Percentiles rank a stretch among this genome's conserved stretches.
Conservation (phyloP, 2,329 filamentous ascomycete species). For the Calonectria pteridis region DNA sequence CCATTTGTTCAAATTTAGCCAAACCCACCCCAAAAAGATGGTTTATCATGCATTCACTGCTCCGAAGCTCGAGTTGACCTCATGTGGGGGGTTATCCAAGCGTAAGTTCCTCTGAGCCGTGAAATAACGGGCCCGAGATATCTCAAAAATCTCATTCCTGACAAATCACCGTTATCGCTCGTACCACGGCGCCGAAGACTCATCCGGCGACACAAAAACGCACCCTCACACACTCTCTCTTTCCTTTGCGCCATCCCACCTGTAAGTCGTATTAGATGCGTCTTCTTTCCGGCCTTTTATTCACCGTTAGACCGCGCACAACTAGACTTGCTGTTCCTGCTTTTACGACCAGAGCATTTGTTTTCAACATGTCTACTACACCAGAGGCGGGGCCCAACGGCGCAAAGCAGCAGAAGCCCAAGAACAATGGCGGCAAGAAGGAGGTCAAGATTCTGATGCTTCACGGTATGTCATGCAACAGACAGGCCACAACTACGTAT, state of each 20-base stretch:
- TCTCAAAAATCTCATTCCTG: constrained; percentile 34
- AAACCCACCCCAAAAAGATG: background rate
- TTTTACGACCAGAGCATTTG: constrained; percentile 19
- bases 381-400: constrained; percentile 30
- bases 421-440: constrained; percentile 56
- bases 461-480: constrained; percentile 65
- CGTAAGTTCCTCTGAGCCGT: constrained; percentile 27
- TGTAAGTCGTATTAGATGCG: constrained; percentile 37
- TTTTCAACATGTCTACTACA: constrained; percentile 44
- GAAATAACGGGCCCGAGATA: constrained; percentile 32
- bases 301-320: constrained; percentile 31
- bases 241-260: constrained; percentile 8
- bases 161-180: constrained; percentile 44
- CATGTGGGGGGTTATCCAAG: constrained; percentile 35
- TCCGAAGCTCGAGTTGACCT: background rate
- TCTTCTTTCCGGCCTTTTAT: constrained; percentile 27
- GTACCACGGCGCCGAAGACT: constrained; percentile 35
- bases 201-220: constrained; percentile 30
- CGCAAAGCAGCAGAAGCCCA: constrained; percentile 44
- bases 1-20: background rate
- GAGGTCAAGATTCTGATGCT: constrained; percentile 81
- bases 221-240: background rate
- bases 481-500: background rate
- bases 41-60: background rate
- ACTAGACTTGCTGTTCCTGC: constrained; percentile 24